Percentiles rank a stretch among this genome's conserved stretches.
These are phyloP conservation scores for Dalbergia oliveri DNA, from an alignment of 306 rosid genomes.

Conservation along the genomic window DNA sequence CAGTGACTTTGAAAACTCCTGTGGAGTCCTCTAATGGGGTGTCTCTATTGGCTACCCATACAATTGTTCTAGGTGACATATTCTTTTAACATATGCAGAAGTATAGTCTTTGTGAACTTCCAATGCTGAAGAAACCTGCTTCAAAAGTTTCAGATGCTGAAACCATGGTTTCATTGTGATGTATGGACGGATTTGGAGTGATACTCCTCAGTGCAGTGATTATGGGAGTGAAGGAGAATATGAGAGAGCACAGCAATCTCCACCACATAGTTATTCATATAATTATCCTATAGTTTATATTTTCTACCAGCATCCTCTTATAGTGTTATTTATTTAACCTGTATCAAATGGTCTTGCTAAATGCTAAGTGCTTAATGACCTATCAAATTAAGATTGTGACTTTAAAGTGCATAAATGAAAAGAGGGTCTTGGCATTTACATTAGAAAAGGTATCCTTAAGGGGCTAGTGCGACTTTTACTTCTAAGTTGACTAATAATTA, in stretches of 20 bases:
- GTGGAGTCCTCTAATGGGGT: constrained; percentile 25
- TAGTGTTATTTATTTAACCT: too few species aligned
- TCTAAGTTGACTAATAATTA: neutral
- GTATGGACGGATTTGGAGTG: neutral
- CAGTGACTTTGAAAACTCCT: constrained; percentile 42
- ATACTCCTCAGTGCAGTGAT: too few species aligned
- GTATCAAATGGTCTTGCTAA: too few species aligned
- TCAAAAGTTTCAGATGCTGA: constrained; percentile 22
- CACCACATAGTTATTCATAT: neutral
- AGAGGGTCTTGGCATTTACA: too few species aligned
- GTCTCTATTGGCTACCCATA: constrained; percentile 53
- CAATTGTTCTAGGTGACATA: constrained; percentile 41
- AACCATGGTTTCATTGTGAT: too few species aligned
- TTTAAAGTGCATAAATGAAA: too few species aligned
- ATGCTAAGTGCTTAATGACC: too few species aligned
- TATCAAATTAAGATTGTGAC: too few species aligned
- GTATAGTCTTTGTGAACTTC: constrained; percentile 25
- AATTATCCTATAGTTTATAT: too few species aligned
- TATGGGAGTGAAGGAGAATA: neutral
- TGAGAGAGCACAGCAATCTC: neutral
- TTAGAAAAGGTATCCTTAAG: too few species aligned
- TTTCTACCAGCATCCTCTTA: too few species aligned
- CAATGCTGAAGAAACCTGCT: constrained; percentile 50
- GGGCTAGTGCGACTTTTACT: neutral
- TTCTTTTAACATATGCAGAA: constrained; percentile 47